phyloP scores from a whole-genome alignment of 768 basidiomycete genomes.

The Amanita brunnescens region DNA sequence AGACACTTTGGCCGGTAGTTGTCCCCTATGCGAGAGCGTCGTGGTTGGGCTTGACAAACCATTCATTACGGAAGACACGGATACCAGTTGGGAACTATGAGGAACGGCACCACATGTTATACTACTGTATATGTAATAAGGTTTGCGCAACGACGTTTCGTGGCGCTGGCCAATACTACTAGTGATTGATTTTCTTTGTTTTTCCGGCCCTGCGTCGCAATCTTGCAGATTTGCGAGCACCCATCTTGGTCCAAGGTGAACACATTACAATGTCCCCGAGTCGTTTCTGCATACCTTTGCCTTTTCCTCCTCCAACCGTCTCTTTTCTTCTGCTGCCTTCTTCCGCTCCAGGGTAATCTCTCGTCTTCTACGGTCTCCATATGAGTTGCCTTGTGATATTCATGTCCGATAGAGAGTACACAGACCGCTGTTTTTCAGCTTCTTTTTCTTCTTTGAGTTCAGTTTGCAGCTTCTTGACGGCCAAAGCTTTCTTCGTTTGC shows the following conservation, averaged over 20 bases:
- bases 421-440: constrained; percentile 54
- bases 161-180: too few relatives aligned
- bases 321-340: constrained; percentile 64
- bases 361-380: constrained; percentile 37
- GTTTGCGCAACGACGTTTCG: too few relatives aligned
- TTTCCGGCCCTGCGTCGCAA: constrained; percentile 65
- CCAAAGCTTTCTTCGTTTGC: constrained; percentile 52
- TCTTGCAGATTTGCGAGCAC: constrained; percentile 68
- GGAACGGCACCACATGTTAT: constrained; percentile 9
- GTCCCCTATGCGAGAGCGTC: constrained; percentile 90
- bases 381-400: constrained; percentile 1
- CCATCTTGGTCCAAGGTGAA: constrained; percentile 46
- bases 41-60: constrained; percentile 80
- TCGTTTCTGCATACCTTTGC: constrained; percentile 36
- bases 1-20: constrained; percentile 78
- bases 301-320: constrained; percentile 56
- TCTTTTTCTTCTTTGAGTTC: constrained; percentile 75
- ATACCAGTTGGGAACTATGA: constrained; percentile 70
- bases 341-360: constrained; percentile 65
- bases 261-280: background rate
- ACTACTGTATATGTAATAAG: too few relatives aligned
- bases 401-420: constrained; percentile 1
- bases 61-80: constrained; percentile 72
- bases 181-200: constrained; percentile 76
- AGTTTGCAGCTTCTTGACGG: constrained; percentile 63